Evolutionary conservation across 2,329 filamentous ascomycete species (phyloP).

Genomic region (Fusarium virguliforme): DNA sequence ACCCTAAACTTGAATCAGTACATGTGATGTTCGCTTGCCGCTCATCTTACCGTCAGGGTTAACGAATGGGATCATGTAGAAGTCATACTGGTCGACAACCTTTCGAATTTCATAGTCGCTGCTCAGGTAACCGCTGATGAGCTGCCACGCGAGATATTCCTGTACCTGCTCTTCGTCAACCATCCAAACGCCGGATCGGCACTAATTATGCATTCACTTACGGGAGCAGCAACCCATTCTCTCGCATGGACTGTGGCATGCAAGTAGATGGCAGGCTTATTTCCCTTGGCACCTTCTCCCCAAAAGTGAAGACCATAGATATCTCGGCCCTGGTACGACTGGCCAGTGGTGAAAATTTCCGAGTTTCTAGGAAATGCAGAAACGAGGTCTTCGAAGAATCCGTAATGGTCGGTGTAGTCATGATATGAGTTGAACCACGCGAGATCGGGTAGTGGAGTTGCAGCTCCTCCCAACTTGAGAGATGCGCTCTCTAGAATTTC

Average conservation of each 20-base stretch:
- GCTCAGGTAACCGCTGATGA: slow-evolving; percentile 64
- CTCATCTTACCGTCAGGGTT: slow-evolving; percentile 69
- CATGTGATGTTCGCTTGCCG: too few species aligned
- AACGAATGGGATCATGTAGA: slow-evolving; percentile 75
- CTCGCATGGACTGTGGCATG: slow-evolving; percentile 73
- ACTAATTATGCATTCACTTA: slow-evolving; percentile 6
- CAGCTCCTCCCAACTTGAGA: not conserved
- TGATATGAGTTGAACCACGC: slow-evolving; percentile 70
- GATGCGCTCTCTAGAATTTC: not conserved
- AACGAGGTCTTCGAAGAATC: slow-evolving; percentile 64
- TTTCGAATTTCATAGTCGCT: slow-evolving; percentile 56
- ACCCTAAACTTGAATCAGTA: slow-evolving; percentile 15
- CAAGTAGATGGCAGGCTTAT: slow-evolving; percentile 68
- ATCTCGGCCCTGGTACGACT: slow-evolving; percentile 62
- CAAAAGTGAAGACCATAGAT: slow-evolving; percentile 76
- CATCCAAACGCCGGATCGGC: too few species aligned
- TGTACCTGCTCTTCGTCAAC: slow-evolving; percentile 52
- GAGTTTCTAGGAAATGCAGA: slow-evolving; percentile 61
- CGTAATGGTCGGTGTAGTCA: slow-evolving; percentile 65
- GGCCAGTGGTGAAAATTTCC: slow-evolving; percentile 65
- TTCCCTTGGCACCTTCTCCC: slow-evolving; percentile 61
- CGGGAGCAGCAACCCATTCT: slow-evolving; percentile 70
- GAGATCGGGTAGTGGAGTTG: slow-evolving; percentile 24
- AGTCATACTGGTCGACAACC: slow-evolving; percentile 75
- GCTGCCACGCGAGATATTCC: slow-evolving; percentile 68